Evolutionary conservation across 345 rosid genomes (phyloP).

Genomic region (Arabidopsis arenosa): DNA sequence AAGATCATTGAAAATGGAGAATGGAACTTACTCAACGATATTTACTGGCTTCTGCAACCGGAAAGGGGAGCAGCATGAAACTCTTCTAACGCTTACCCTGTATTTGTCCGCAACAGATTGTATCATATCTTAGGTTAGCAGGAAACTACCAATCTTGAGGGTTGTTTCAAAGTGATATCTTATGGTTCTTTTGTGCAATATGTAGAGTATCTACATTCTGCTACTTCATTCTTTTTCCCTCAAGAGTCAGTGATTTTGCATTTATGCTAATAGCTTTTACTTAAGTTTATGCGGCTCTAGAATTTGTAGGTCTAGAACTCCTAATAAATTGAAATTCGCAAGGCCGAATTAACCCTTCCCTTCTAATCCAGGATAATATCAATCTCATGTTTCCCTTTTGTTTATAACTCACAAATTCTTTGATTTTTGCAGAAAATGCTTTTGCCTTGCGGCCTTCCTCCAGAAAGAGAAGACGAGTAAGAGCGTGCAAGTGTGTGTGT

Average conservation of each 20-base stretch:
- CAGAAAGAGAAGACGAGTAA: slow-evolving; percentile 91
- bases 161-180: neutral
- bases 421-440: slow-evolving; percentile 85
- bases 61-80: too few species aligned
- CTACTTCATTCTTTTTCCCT: neutral
- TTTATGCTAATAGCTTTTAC: slow-evolving; percentile 1
- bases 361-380: neutral
- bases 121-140: too few species aligned
- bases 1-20: too few species aligned
- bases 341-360: neutral
- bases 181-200: slow-evolving; percentile 7
- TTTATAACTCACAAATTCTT: neutral
- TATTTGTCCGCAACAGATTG: too few species aligned
- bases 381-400: neutral
- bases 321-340: neutral
- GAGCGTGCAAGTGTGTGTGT: slow-evolving; percentile 9
- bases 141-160: neutral
- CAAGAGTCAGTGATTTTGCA: neutral
- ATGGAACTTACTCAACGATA: too few species aligned
- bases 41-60: too few species aligned
- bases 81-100: too few species aligned
- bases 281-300: neutral
- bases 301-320: neutral
- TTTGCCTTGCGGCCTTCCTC: slow-evolving; percentile 93
- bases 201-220: neutral